These are phyloP conservation scores for Dichotomopilus funicola DNA, from an alignment of 2,329 filamentous ascomycete genomes.

Conservation along the genomic window DNA sequence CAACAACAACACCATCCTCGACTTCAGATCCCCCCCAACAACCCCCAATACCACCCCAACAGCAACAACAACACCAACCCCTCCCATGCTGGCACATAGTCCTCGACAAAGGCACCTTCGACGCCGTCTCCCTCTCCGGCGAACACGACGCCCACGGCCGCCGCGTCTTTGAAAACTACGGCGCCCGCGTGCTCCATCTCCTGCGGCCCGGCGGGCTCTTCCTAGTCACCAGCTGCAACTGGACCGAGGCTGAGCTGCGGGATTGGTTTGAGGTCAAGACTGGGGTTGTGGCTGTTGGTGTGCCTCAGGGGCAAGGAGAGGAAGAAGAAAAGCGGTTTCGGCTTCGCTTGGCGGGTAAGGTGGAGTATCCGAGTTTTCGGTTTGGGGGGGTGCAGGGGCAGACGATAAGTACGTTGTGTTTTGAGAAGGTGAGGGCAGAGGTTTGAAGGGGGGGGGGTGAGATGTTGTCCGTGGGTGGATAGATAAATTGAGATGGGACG, in stretches of 20 bases:
- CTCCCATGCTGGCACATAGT: constrained; percentile 73
- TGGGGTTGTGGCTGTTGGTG: no score
- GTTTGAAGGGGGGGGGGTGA: no score
- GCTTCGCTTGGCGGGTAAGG: constrained; percentile 57
- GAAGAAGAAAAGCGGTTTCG: constrained; percentile 26
- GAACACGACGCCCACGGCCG: constrained; percentile 47
- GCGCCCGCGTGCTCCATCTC: constrained; percentile 58
- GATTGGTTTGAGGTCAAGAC: constrained; percentile 62
- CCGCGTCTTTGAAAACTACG: constrained; percentile 69
- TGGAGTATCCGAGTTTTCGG: constrained; percentile 78
- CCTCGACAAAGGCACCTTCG: constrained; percentile 97
- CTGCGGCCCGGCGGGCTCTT: constrained; percentile 67
- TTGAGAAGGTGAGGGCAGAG: constrained; percentile 40
- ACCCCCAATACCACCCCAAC: neutral
- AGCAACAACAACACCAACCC: no score
- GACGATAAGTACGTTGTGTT: constrained; percentile 82
- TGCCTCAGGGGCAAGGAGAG: no score
- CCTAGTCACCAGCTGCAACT: constrained; percentile 93
- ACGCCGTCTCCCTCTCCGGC: constrained; percentile 75
- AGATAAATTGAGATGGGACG: no score
- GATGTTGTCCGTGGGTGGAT: no score
- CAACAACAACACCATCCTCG: neutral
- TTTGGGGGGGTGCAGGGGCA: constrained; percentile 87
- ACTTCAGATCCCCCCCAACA: neutral
- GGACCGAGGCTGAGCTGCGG: constrained; percentile 83